These are phyloP conservation scores for Saturnispora zaruensis DNA, from an alignment of 805 yeast species.

Conservation along the genomic window DNA sequence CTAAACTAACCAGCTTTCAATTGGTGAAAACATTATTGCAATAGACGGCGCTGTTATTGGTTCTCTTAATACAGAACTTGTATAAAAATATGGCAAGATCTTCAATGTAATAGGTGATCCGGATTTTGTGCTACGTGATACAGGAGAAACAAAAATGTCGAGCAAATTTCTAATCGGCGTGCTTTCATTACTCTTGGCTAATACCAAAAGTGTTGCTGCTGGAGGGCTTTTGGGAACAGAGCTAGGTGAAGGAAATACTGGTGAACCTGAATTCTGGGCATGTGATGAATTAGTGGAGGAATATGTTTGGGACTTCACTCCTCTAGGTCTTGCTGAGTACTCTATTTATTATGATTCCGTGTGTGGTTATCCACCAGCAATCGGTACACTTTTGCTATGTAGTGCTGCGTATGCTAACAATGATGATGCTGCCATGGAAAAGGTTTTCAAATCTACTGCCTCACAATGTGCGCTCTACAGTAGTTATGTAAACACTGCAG, in stretches of 20 bases:
- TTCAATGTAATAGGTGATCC: neutral
- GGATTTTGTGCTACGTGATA: neutral
- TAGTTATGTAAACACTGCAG: slow-evolving; percentile 16
- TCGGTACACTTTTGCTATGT: slow-evolving; percentile 15
- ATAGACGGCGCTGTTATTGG: neutral
- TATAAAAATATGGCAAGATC: neutral
- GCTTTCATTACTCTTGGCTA: neutral
- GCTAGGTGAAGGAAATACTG: neutral
- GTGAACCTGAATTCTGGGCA: slow-evolving; percentile 14
- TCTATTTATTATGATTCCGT: slow-evolving; percentile 1
- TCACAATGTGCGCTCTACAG: slow-evolving; percentile 13
- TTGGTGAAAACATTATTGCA: neutral
- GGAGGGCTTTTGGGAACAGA: slow-evolving; percentile 2
- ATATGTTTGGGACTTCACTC: slow-evolving; percentile 12
- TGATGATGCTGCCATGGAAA: neutral
- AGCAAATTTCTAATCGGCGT: neutral
- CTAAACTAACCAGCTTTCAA: neutral
- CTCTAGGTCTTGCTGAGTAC: slow-evolving; percentile 3
- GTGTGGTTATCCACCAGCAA: slow-evolving; percentile 17
- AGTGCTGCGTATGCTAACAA: slow-evolving; percentile 4
- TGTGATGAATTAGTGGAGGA: slow-evolving; percentile 11
- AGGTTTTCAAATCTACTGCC: neutral
- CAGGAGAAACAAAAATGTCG: neutral
- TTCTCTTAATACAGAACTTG: neutral
- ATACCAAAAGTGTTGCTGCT: neutral